Base-by-base conservation (phyloP, 768 basidiomycete species). In the Suillus lakei region DNA sequence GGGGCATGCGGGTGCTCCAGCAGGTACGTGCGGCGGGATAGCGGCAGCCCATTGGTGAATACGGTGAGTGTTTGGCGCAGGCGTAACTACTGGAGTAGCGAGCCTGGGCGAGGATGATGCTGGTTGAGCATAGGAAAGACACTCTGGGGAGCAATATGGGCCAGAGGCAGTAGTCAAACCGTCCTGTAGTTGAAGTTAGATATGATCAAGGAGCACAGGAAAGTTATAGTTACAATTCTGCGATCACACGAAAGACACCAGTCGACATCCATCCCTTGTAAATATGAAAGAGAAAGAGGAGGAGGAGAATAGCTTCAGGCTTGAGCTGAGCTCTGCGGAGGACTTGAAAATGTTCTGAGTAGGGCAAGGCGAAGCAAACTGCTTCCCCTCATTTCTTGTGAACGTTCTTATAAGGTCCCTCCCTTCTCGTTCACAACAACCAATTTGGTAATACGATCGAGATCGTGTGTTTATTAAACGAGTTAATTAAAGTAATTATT, bases 181-280 rank as follows among this genome's bases (percentile, higher is more conserved):
- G n/a, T 72, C 67, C 70, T 75, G 73, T 65, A 68, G 63, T 23
- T 63, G 64, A 5, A 30, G 63, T 36, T 39, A 51, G 61, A 41
- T 6, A 64, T 43, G 51, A 6, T 43, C 41, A 36, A 48, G 58
- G 26, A 51, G 66, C n/a, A 44, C 38, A 44, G 34, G 28, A 48
- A 61, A 65, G 44, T 54, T 58, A 55, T 13, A 85, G 86, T 43
- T 74, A 86, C 90, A 67, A 88, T 76, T 69, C 82, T 84, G 68
- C 83, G 82, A 68, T 83, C 81, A 81, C 91, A 92, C 63, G 82
- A 80, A 69, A 91, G 80, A 74, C 91, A 92, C 88, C 88, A 90
- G 80, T 90, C 85, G 68, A 84, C 83, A 77, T 90, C 89, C 84
- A 89, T 86, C 0, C 18, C 9, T 30, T 28, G 15, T 16, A 51